phyloP scores from a whole-genome alignment of 1,284 basidiomycete species.

The Marasmius sp. region DNA sequence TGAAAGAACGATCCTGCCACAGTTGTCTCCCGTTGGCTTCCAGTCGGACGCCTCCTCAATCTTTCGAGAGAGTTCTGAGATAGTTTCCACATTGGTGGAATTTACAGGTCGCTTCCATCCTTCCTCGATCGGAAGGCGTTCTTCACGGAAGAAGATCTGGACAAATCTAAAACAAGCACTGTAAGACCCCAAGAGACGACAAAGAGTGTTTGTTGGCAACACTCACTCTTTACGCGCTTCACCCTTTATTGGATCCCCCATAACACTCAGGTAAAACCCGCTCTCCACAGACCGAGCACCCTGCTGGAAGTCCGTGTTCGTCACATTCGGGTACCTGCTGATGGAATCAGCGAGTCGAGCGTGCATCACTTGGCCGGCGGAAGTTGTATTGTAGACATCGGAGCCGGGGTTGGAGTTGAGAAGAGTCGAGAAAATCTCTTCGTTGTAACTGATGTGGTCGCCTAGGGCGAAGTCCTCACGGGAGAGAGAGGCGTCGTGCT shows the following conservation, averaged over 20 bases:
- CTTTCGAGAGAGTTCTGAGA: conserved; percentile 2
- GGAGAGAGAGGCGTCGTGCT: conserved; percentile 23
- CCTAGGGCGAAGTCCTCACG: conserved; percentile 16
- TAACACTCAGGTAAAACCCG: conserved; percentile 1
- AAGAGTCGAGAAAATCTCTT: neutral
- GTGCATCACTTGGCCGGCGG: conserved; percentile 6
- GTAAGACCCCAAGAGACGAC: no score
- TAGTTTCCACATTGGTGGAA: conserved; percentile 1
- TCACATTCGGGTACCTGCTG: neutral
- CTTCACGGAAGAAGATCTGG: conserved; percentile 18
- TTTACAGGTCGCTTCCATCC: conserved; percentile 13
- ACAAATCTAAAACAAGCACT: conserved; percentile 12
- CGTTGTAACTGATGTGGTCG: conserved; percentile 20
- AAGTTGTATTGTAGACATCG: conserved; percentile 1
- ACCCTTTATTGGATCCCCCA: neutral
- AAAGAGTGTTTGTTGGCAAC: no score
- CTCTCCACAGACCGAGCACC: neutral
- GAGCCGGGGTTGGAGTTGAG: conserved; percentile 1
- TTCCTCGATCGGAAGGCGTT: conserved; percentile 19
- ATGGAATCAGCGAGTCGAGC: conserved; percentile 2
- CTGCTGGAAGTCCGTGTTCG: neutral
- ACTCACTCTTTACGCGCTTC: conserved; percentile 3
- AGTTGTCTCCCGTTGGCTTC: neutral
- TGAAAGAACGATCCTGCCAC: no score
- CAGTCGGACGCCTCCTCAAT: conserved; percentile 9